Conservation (phyloP, 768 basidiomycete species). For the Suillus brevipes region DNA sequence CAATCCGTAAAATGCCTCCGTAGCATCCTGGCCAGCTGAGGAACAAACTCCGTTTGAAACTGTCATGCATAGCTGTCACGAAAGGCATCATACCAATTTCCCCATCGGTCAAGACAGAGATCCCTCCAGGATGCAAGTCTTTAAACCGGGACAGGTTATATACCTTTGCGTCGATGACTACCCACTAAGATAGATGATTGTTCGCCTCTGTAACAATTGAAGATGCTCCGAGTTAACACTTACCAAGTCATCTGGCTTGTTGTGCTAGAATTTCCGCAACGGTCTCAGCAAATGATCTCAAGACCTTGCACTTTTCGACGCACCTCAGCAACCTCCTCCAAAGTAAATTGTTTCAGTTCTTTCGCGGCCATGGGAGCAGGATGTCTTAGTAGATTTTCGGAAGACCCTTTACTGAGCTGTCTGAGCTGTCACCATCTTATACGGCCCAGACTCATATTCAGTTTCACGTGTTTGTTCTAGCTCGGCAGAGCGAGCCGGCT, state of each 20-base stretch:
- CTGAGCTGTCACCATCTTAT: background rate
- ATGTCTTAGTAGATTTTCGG: background rate
- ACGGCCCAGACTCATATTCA: background rate
- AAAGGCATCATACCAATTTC: slow-evolving; percentile 61
- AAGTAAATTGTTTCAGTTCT: slow-evolving; percentile 46
- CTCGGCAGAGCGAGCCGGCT: background rate
- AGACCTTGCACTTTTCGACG: slow-evolving; percentile 14
- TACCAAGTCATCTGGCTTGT: slow-evolving; percentile 74
- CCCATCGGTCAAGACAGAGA: slow-evolving; percentile 70
- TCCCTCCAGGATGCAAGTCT: slow-evolving; percentile 81
- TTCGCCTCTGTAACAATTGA: background rate
- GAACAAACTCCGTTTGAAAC: background rate
- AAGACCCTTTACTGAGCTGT: background rate
- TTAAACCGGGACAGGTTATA: slow-evolving; percentile 82
- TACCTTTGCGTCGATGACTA: slow-evolving; percentile 82
- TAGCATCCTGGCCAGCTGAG: slow-evolving; percentile 82
- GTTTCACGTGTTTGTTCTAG: slow-evolving; percentile 1
- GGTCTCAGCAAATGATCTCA: background rate
- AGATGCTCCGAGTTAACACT: slow-evolving; percentile 23
- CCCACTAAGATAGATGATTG: slow-evolving; percentile 51
- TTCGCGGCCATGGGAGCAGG: slow-evolving; percentile 27
- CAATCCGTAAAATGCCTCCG: slow-evolving; percentile 84
- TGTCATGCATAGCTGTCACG: background rate
- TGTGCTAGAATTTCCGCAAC: slow-evolving; percentile 50
- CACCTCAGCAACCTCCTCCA: slow-evolving; percentile 62